phyloP scores from a whole-genome alignment of 352 stramenopile genomes.

The Blastocystis hominis region DNA sequence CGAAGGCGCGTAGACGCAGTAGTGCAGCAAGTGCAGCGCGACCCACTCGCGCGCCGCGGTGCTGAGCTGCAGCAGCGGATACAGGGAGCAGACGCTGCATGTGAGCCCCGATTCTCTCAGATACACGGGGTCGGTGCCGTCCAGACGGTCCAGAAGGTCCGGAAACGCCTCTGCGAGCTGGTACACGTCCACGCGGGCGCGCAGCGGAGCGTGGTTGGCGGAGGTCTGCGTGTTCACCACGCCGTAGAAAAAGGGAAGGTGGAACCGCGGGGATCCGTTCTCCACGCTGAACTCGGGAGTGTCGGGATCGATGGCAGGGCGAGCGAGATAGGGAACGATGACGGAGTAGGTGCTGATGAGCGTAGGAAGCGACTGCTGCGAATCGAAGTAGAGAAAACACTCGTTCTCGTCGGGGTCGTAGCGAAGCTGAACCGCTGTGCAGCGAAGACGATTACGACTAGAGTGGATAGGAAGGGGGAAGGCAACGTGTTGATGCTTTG shows the following conservation, averaged over 20 bases:
- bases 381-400: slow-evolving; percentile 10
- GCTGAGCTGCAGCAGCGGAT: slow-evolving; percentile 32
- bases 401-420: slow-evolving; percentile 34
- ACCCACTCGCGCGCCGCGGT: slow-evolving; percentile 10
- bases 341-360: slow-evolving; percentile 37
- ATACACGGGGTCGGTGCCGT: slow-evolving; percentile 6
- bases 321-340: neutral
- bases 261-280: neutral
- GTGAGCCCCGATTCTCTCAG: neutral
- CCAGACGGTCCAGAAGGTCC: neutral
- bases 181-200: neutral
- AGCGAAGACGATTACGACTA: neutral
- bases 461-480: neutral
- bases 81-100: neutral
- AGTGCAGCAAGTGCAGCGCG: slow-evolving; percentile 25
- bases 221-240: slow-evolving; percentile 23
- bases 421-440: neutral
- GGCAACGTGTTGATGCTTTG: slow-evolving; percentile 22
- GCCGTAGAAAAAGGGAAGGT: slow-evolving; percentile 39
- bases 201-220: neutral
- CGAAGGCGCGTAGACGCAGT: slow-evolving; percentile 15
- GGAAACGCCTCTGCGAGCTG: neutral
- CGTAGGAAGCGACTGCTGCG: neutral
- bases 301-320: neutral
- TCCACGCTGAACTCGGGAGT: neutral